These are phyloP conservation scores for Neurospora sp. DNA, from an alignment of 495 filamentous ascomycete genomes.

Conservation along the genomic window DNA sequence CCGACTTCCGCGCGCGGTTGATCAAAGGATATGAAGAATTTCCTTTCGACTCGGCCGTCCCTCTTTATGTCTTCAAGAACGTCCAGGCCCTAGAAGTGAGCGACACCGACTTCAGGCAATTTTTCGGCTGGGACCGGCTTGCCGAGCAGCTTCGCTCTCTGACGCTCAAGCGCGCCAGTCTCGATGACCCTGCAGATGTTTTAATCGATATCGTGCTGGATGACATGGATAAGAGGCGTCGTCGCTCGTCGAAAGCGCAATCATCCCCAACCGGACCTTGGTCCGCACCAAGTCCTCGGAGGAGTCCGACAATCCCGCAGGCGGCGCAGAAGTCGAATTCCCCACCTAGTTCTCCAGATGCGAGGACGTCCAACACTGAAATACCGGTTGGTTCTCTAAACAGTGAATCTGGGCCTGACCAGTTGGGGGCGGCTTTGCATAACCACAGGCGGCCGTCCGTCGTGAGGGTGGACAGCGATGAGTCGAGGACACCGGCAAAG, in stretches of 20 bases:
- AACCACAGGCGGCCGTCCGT: conserved; percentile 32
- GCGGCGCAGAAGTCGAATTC: conserved; percentile 48
- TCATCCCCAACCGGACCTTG: conserved; percentile 63
- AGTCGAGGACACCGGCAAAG: conserved; percentile 28
- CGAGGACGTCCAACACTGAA: conserved; percentile 34
- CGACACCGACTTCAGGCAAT: conserved; percentile 91
- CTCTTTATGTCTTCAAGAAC: conserved; percentile 91
- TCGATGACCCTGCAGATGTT: conserved; percentile 86
- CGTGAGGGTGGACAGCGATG: conserved; percentile 29
- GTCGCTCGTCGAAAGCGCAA: conserved; percentile 76
- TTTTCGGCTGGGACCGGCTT: conserved; percentile 91
- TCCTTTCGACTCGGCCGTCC: conserved; percentile 96
- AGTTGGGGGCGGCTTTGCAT: conserved; percentile 17
- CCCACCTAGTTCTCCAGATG: conserved; percentile 56
- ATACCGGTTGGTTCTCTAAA: conserved; percentile 34
- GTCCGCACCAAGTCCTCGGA: conserved; percentile 48
- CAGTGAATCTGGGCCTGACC: conserved; percentile 31
- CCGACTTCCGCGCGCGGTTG: conserved; percentile 78
- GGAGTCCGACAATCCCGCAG: conserved; percentile 44
- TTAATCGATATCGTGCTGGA: conserved; percentile 88
- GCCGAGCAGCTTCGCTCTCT: conserved; percentile 85
- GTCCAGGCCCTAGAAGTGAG: conserved; percentile 84
- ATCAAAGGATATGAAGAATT: conserved; percentile 96
- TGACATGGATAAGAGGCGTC: conserved; percentile 84
- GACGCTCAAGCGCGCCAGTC: conserved; percentile 73